These are phyloP conservation scores for Peribolospora baueri DNA, from an alignment of 768 basidiomycete species.

Conservation along the genomic window DNA sequence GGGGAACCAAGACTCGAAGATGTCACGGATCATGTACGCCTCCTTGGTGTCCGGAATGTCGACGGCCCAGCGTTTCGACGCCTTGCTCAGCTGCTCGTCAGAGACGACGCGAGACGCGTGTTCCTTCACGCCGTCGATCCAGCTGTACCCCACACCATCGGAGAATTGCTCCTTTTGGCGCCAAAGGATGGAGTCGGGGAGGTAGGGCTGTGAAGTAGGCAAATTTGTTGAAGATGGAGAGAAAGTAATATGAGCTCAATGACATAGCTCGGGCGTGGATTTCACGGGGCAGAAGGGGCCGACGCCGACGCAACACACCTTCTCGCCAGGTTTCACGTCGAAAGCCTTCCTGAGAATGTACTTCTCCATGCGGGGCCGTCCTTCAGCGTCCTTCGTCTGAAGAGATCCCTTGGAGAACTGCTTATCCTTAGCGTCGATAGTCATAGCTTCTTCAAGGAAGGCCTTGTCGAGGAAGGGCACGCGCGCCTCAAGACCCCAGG, in stretches of 20 bases:
- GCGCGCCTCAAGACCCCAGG: slow-evolving; percentile 95
- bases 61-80: slow-evolving; percentile 46
- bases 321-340: slow-evolving; percentile 43
- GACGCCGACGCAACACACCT: slow-evolving; percentile 22
- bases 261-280: not conserved
- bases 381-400: slow-evolving; percentile 59
- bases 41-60: slow-evolving; percentile 89
- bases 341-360: slow-evolving; percentile 93
- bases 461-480: slow-evolving; percentile 95
- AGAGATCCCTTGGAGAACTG: slow-evolving; percentile 58
- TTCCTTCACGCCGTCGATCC: slow-evolving; percentile 50
- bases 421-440: slow-evolving; percentile 63
- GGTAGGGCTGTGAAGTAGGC: slow-evolving; percentile 32
- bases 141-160: slow-evolving; percentile 33
- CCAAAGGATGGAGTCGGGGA: slow-evolving; percentile 86
- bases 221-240: not conserved
- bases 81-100: slow-evolving; percentile 53
- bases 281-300: not conserved
- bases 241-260: slow-evolving; percentile 1
- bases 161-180: slow-evolving; percentile 99
- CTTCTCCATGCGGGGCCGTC: slow-evolving; percentile 88
- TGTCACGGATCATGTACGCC: slow-evolving; percentile 72
- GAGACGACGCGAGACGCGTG: slow-evolving; percentile 50
- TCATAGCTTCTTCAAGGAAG: slow-evolving; percentile 86
- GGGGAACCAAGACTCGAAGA: slow-evolving; percentile 74